A percentile compares a stretch with the other conserved stretches of the same genome.
phyloP scores from a whole-genome alignment of 1,284 basidiomycete species.

The Cystobasidium pallidum region DNA sequence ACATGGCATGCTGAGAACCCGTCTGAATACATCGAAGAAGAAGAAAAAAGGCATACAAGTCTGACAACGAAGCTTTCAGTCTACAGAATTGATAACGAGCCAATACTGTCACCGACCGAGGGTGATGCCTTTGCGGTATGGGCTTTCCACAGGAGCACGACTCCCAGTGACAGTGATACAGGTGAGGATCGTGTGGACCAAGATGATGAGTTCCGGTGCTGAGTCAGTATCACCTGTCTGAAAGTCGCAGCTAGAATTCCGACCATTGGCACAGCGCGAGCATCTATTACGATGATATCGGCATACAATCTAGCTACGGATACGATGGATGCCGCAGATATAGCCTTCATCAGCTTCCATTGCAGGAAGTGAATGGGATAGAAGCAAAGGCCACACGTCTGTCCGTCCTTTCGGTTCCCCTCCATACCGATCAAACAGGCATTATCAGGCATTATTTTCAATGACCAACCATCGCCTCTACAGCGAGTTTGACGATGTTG shows the following conservation, averaged over 20 bases:
- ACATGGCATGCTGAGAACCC: conserved; percentile 47
- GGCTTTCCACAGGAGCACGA: not conserved
- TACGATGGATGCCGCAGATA: not conserved
- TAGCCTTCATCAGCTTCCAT: not conserved
- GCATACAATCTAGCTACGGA: conserved; percentile 2
- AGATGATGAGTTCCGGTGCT: no score
- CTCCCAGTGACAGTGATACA: not conserved
- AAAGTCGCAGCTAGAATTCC: not conserved
- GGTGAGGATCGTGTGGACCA: no score
- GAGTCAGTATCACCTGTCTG: no score
- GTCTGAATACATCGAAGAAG: not conserved
- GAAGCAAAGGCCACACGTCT: no score
- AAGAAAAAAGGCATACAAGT: not conserved
- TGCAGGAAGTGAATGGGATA: no score
- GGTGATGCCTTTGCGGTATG: not conserved
- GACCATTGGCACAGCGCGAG: not conserved
- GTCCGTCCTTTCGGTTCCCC: no score
- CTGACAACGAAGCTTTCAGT: not conserved
- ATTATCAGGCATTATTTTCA: no score
- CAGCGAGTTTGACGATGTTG: no score
- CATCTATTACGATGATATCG: not conserved
- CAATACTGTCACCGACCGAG: not conserved
- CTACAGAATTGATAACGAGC: not conserved
- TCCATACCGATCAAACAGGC: no score
- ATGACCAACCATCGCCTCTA: no score